Base-by-base conservation (phyloP, 2,329 filamentous ascomycete species). In the Fusarium chlamydosporum region DNA sequence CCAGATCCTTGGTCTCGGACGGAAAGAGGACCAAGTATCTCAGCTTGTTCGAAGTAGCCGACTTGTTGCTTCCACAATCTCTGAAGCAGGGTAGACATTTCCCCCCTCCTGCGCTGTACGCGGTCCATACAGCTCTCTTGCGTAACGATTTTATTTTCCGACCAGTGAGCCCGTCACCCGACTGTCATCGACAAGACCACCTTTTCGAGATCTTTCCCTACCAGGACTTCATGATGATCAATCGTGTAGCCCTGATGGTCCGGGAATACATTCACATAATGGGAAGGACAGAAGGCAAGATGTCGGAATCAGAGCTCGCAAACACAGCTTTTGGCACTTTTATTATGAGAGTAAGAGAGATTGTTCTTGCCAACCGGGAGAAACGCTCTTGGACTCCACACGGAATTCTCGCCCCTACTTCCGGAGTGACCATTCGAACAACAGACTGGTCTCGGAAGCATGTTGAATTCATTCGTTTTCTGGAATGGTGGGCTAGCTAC, bases 401-500 rank as follows among this genome's bases (percentile, higher is more conserved):
- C 56, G 88, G 87, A 38, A 83, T 85, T 60, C 68, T 80, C 1
- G 71, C 73, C 18, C 72, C 79, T 31, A 74, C 76, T 7, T 46
- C 67, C 16, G 74, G 71, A 2, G 65, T 68, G 11, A 59, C 67
- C n/a, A 20, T 68, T 18, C 29, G 62, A 34, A 66, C 61, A 27
- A 57, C 60, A 2, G 63, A 75, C 11, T 81, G 79, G 79, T 72
- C 72, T 1, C 67, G 74, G 20, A 56, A 72, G 2, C 76, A 74
- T 61, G 75, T 81, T 38, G 81, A 86, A 23, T 83, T 93, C 47
- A 82, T 95, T 50, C 79, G 82, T 2, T 94, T 93, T 71, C 80
- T 96, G 48, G 88, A 93, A 74, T 83, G 88, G 43, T 94, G 91
- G 88, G 82, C 87, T 20, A 84, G 84, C 67, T 85, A 85, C 62